Base-by-base conservation (phyloP, 805 yeast genomes). In the Yamadazyma phyllophila region DNA sequence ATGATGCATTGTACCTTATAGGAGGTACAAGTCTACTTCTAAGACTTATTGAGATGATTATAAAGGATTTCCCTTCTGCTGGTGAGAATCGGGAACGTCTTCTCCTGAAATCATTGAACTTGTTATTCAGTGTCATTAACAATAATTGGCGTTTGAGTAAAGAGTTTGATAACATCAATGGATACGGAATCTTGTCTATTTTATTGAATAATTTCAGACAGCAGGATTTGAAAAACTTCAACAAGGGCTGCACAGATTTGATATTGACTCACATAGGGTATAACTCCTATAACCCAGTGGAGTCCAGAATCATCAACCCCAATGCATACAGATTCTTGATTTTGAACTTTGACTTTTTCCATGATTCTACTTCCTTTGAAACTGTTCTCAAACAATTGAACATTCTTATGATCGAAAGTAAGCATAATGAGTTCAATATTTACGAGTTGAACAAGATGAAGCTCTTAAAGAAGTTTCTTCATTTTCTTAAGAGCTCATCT, bases 261-360 rank as follows among this genome's bases (percentile, higher is more conserved):
- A 62, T 85, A 15, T 57, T 84, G 7, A 65, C 59, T 4, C 77
- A 71, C 57, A 71, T 77, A 36, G 95, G 94, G 0, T 82, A 79
- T 60, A 71, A 81, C 51, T 68, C 67, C 30, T 47, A 55, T 1
- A 65, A 76, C 30, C 80, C 85, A 0, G 62, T 67, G 29, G 80
- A 80, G 7, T 82, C 92, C 0, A 59, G 83, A 2, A 67, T 88
- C 1, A 64, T 68, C 7, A 82, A 85, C 52, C 71, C 77, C 0
- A 48, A 63, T 2, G 85, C 84, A 0, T 89, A 84, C 56, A 72
- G 78, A 30, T 62, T 71, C 35, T 49, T 71, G 14, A 47, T 69
- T 1, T 59, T 88, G 36, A 70, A 86, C 32, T 70, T 82, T 14
- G 90, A 88, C 49, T 73, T 85, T 49, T 85, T 81, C 44, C 66